Conservation (phyloP, 192 early-diverging fungal species). For the Rhizophagus clarus region DNA sequence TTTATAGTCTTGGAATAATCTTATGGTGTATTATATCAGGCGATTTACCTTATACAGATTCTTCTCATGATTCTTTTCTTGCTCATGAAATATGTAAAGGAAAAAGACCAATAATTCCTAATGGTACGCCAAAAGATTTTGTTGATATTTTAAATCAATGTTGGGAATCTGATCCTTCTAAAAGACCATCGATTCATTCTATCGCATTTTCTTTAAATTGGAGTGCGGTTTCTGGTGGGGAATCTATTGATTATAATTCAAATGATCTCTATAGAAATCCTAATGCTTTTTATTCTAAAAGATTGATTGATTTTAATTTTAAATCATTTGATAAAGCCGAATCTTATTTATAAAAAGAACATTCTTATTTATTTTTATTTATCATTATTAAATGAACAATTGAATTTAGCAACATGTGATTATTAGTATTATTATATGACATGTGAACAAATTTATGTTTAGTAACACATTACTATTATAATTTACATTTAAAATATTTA, state of each 20-base stretch:
- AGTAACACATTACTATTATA: too few species aligned
- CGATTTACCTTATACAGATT: not conserved
- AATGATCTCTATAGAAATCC: not conserved
- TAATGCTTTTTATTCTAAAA: not conserved
- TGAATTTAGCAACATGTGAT: too few species aligned
- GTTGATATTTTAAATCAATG: not conserved
- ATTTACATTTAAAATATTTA: too few species aligned
- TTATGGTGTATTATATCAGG: not conserved
- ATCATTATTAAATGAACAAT: too few species aligned
- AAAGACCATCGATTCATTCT: not conserved
- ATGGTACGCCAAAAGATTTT: not conserved
- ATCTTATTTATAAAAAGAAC: not conserved
- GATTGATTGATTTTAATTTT: not conserved
- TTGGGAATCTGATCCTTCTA: slow-evolving; percentile 15
- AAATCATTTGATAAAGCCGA: not conserved
- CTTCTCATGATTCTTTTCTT: not conserved
- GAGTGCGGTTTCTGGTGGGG: not conserved
- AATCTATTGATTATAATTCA: not conserved
- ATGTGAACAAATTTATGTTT: too few species aligned
- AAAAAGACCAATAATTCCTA: not conserved
- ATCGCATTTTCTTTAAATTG: not conserved
- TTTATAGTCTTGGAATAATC: slow-evolving; percentile 19
- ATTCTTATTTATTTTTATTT: not conserved
- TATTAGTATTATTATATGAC: too few species aligned
- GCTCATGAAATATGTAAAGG: slow-evolving; percentile 13